Evolutionary conservation across 345 rosid species (phyloP).

Genomic region (Euclidium syriacum): DNA sequence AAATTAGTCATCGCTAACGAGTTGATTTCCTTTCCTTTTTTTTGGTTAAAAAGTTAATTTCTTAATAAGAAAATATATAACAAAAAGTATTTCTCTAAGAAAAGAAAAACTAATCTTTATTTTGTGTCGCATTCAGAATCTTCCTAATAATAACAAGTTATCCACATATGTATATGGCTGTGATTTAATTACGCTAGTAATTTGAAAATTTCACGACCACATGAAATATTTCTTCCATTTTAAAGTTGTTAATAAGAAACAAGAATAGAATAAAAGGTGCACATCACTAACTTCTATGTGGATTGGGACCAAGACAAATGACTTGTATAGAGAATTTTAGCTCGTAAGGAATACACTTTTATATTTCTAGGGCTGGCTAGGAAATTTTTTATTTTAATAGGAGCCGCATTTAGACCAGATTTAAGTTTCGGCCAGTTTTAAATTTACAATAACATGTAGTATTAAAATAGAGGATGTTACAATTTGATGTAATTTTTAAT

Average conservation of each 20-base stretch:
- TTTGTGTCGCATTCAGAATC: not conserved
- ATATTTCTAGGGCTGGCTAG: slow-evolving; percentile 10
- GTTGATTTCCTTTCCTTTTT: too few species aligned
- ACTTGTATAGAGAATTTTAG: slow-evolving; percentile 7
- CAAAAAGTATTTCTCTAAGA: not conserved
- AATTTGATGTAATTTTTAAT: too few species aligned
- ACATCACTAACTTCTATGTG: slow-evolving; percentile 20
- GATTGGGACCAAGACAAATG: slow-evolving; percentile 24
- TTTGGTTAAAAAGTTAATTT: too few species aligned
- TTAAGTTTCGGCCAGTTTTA: too few species aligned
- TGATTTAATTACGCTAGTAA: not conserved
- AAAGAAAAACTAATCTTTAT: not conserved
- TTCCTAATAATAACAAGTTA: not conserved
- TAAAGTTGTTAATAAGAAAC: slow-evolving; percentile 13
- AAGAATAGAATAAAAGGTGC: slow-evolving; percentile 20
- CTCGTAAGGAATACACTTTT: not conserved
- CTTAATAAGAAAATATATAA: too few species aligned
- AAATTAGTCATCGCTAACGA: not conserved
- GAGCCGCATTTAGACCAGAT: too few species aligned
- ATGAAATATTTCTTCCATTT: slow-evolving; percentile 12
- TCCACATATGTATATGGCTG: slow-evolving; percentile 5
- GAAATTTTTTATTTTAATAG: too few species aligned
- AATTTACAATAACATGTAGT: too few species aligned
- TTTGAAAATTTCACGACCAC: slow-evolving; percentile 16
- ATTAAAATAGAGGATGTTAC: too few species aligned